Base-by-base conservation (phyloP, 176 grass and related monocot species). In the Phragmites australis region DNA sequence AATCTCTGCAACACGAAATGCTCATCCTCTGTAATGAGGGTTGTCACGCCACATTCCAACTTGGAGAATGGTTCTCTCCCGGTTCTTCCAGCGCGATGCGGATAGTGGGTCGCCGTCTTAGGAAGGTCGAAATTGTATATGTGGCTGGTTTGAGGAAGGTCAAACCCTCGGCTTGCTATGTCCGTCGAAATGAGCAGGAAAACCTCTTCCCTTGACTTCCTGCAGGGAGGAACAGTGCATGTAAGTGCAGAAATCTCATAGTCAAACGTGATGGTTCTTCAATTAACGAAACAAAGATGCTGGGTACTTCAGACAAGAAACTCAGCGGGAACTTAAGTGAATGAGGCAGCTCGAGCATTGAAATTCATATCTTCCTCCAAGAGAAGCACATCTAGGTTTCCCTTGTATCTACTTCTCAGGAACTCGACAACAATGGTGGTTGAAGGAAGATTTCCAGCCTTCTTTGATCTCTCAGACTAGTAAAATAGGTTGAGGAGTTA, bases 91-190 rank as follows among this genome's bases (percentile, higher is more conserved):
- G 96, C 93, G 4, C 96, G 90, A 69, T 99, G 96, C 39, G 91
- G 84, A 84, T 95, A 98, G 68, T 86, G 86, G 0, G 86, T 76
- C 1, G 86, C 90, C 6, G 76, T 95, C 81, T 87, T 91, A 22
- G 96, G 96, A 87, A 95, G 86, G 62, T 98, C 96, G 21, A 98
- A 93, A 58, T 93, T 98, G 90, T 95, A 93, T 81, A 95, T 91
- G 74, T 98, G 90, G 11, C 92, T 95, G 21, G 88, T 98, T 73
- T 89, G 92, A 30, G 90, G 92, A 70, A 98, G 85, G 75, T 95
- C 96, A 48, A 99, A 95, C 17, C 96, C 93, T 88, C 96, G 86
- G 82, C 90, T 90, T 15, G 88, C 81, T 72, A 99, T 89, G 72
- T 93, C 90, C 0, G 96, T 99, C 19, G 93, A 95, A 56, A 99